Evolutionary conservation across 1,284 basidiomycete genomes (phyloP).

Genomic region (Leccinum griseonigrum): DNA sequence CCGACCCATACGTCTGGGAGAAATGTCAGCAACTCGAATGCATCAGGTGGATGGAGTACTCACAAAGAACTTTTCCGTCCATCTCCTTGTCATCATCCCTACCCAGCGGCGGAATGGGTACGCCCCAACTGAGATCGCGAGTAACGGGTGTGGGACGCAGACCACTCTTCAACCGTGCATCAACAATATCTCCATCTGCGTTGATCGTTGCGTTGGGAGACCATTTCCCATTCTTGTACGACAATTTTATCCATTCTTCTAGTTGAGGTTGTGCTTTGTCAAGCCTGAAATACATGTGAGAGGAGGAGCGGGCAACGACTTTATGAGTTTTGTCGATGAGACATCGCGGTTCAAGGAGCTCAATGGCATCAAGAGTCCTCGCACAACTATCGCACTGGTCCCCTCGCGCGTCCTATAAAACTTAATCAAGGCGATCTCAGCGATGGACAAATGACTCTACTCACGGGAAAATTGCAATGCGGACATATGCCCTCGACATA

Average conservation of each 20-base stretch:
- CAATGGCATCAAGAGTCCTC: conserved; percentile 90
- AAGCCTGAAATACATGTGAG: conserved; percentile 94
- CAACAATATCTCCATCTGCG: conserved; percentile 83
- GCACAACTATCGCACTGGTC: conserved; percentile 98
- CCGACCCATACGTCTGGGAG: conserved; percentile 79
- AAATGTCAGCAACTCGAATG: conserved; percentile 5
- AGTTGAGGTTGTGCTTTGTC: conserved; percentile 82
- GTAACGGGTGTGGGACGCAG: conserved; percentile 91
- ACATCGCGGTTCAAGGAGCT: conserved; percentile 95
- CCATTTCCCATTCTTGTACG: conserved; percentile 87
- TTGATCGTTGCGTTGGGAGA: conserved; percentile 90
- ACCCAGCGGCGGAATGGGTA: conserved; percentile 81
- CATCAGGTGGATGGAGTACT: conserved; percentile 33
- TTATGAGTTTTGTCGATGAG: conserved; percentile 82
- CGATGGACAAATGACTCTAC: conserved; percentile 15
- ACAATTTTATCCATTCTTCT: conserved; percentile 86
- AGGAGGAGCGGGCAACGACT: conserved; percentile 74
- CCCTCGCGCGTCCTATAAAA: conserved; percentile 84
- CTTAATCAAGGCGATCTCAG: background rate
- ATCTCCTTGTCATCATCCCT: conserved; percentile 78
- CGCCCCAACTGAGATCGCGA: conserved; percentile 95
- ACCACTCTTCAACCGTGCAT: conserved; percentile 87
- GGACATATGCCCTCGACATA: conserved; percentile 96
- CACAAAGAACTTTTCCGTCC: conserved; percentile 95
- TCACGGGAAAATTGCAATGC: conserved; percentile 80